Evolutionary conservation across 2,329 filamentous ascomycete genomes (phyloP).

Genomic region (Cladosporium halotolerans): DNA sequence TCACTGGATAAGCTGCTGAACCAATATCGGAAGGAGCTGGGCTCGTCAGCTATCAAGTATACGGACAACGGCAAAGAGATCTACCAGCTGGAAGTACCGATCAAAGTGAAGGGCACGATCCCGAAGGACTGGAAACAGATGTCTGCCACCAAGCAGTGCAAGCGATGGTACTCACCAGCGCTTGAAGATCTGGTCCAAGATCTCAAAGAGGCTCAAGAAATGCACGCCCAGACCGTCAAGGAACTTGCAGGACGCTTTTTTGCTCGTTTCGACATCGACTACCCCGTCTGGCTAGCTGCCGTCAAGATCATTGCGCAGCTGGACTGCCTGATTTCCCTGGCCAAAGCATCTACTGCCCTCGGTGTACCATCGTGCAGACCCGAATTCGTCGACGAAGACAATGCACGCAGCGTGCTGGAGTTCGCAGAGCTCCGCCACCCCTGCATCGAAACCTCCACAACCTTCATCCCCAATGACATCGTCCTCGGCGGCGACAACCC

Average conservation of each 20-base stretch:
- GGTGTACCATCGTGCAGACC: slow-evolving; percentile 86
- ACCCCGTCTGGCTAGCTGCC: slow-evolving; percentile 78
- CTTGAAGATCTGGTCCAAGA: slow-evolving; percentile 75
- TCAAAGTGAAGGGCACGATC: slow-evolving; percentile 67
- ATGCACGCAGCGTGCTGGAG: slow-evolving; percentile 69
- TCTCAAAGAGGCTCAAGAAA: slow-evolving; percentile 90
- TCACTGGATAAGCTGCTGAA: slow-evolving; percentile 67
- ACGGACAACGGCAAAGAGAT: slow-evolving; percentile 90
- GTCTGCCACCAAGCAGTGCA: slow-evolving; percentile 85
- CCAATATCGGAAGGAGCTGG: slow-evolving; percentile 65
- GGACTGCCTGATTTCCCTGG: slow-evolving; percentile 89
- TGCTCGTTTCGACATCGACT: slow-evolving; percentile 79
- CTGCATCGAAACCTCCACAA: slow-evolving; percentile 81
- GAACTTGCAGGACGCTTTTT: slow-evolving; percentile 81
- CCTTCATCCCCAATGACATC: slow-evolving; percentile 96
- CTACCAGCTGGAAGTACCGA: slow-evolving; percentile 86
- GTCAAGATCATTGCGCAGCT: slow-evolving; percentile 85
- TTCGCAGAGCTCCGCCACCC: slow-evolving; percentile 91
- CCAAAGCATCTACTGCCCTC: slow-evolving; percentile 76
- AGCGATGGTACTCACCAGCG: slow-evolving; percentile 88
- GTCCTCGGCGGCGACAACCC: slow-evolving; percentile 71
- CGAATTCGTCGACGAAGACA: slow-evolving; percentile 72
- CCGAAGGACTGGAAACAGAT: slow-evolving; percentile 91
- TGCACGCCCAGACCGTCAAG: slow-evolving; percentile 82
- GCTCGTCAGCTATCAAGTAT: slow-evolving; percentile 55